Evolutionary conservation across 1,284 basidiomycete species (phyloP), one percentile per base, ranked within the genome.

Genomic region (Ceratobasidium theobromae): DNA sequence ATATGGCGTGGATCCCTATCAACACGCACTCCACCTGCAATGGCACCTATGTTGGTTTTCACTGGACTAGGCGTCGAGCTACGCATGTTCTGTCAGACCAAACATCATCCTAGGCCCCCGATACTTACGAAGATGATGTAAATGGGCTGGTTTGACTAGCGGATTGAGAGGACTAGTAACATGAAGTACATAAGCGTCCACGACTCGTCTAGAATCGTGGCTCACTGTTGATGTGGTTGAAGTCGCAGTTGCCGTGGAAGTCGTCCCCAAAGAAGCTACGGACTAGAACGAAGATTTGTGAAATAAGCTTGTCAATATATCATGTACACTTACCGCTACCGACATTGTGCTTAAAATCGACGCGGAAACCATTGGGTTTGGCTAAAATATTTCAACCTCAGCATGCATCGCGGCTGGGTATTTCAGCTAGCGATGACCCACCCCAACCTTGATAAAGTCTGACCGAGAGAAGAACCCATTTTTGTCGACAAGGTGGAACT

Each of bases 1-100:
- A n/a, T 8, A 18, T 11, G 25, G 25, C 16, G 14, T 18, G 18
- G 6, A 35, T 16, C 11, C 14, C 14, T 38, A 38, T 8, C 16
- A 38, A 11, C 32, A 57, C 53, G 18, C 38, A 60, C 57, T 4
- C 57, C 57, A 60, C 57, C 57, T 23, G 45, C 57, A 35, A 60
- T 48, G 5, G 57, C 57, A 9, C 57, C 57, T 11, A 49, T 25
- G 27, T 60, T 48, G 1, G 57, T 49, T 21, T 60, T 60, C 41
- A 49, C 32, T 16, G 54, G 41, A 21, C 23, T 28, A 18, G 57
- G 32, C 9, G 55, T 21, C 25, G 30, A 9, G 32, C 30, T 35
- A 32, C 21, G 21, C 3, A 55, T 25, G n/a, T n/a, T n/a, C n/a
- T n/a, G n/a, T n/a, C n/a, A n/a, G n/a, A n/a, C n/a, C n/a, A n/a